Base-by-base conservation (phyloP, 345 rosid species). In the Aquilaria malaccensis region DNA sequence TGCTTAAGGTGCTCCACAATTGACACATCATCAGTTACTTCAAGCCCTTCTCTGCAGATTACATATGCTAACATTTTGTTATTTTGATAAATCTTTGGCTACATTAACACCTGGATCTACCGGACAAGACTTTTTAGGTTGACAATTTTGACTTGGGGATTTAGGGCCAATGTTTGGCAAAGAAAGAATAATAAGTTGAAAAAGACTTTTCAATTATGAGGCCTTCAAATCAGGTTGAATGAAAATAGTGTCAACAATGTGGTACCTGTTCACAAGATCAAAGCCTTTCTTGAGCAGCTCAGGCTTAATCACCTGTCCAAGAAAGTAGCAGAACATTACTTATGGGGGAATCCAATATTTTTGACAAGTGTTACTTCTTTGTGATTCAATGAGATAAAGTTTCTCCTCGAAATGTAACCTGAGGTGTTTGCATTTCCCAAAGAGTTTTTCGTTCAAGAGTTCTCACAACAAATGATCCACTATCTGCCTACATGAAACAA, bases 391-490 rank as follows among this genome's bases (percentile, higher is more conserved):
- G 30, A 46, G 13, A 48, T 43, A 46, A 37, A 14, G 47, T 63
- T 53, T 58, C 67, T 41, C 43, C 50, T 13, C 56, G 69, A 41
- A 14, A 31, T 14, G 41, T 31, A 73, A 89, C 98, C 96, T 93
- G 98, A 54, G 96, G 98, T 50, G 98, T 89, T 70, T 93, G 97
- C 96, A 93, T 93, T 72, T 93, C 97, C 98, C 98, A 89, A 55
- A 89, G 91, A 11, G 87, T 93, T 72, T 81, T 93, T 29, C 96
- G 81, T 68, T 93, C 94, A 30, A 93, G 84, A 55, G 98, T 93
- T 80, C 71, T 85, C 54, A 81, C 96, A 45, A 93, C 97, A 54
- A 87, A 87, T 11, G 91, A 85, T 56, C 87, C 81, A 37, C 79
- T 66, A 59, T 81, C 84, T 54, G 87, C 97, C 98, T 93, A 85